Evolutionary conservation across 2,329 filamentous ascomycete genomes (phyloP).

Genomic region (Helicocarpus griseus): DNA sequence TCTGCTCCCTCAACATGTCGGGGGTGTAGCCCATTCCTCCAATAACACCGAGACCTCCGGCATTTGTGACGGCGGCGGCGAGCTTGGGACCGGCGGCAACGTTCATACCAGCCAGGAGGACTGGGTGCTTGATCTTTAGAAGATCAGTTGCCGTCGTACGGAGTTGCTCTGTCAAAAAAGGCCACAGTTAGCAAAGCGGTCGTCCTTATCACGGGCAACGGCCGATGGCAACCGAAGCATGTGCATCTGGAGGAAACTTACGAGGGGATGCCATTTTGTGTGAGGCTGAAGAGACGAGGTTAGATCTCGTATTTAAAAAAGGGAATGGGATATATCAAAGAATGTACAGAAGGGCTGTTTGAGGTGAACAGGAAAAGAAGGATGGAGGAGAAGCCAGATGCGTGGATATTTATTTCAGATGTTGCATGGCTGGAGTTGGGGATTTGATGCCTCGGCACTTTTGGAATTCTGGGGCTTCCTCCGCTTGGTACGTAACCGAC

Average conservation of each 20-base stretch:
- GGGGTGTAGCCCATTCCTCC: conserved; percentile 88
- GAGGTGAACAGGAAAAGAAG: not conserved
- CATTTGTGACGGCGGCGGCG: conserved; percentile 93
- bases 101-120: conserved; percentile 97
- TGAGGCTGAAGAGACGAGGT: not conserved
- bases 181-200: conserved; percentile 6
- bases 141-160: conserved; percentile 90
- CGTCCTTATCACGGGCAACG: conserved; percentile 15
- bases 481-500: not conserved
- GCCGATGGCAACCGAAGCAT: conserved; percentile 15
- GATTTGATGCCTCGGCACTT: too few species aligned
- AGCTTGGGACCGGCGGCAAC: conserved; percentile 94
- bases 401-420: not conserved
- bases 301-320: not conserved
- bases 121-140: conserved; percentile 93
- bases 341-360: not conserved
- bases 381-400: not conserved
- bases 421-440: not conserved
- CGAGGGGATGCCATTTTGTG: conserved; percentile 65
- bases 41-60: conserved; percentile 91
- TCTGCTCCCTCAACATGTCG: conserved; percentile 92
- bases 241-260: conserved; percentile 38
- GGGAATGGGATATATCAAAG: not conserved
- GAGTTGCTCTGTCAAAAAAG: conserved; percentile 58
- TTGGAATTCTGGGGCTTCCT: too few species aligned